These are phyloP conservation scores for Aurantiochytrium sp. DNA, from an alignment of 108 stramenopile genomes.

Conservation along the genomic window DNA sequence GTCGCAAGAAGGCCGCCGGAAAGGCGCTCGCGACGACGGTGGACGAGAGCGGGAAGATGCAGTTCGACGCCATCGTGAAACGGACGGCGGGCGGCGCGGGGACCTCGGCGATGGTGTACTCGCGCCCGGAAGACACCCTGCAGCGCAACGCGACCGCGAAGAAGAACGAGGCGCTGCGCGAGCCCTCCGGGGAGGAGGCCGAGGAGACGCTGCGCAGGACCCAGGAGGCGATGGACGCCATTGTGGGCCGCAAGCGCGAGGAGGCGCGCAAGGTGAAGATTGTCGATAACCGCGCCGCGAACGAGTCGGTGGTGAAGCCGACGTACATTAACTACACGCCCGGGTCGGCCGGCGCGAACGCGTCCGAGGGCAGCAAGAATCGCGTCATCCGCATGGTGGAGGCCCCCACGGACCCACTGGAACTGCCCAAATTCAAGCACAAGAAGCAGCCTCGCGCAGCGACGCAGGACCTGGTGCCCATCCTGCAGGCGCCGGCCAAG, in stretches of 20 bases:
- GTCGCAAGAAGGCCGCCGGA: constrained; percentile 65
- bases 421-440: constrained; percentile 97
- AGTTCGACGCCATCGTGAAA: constrained; percentile 84
- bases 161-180: constrained; percentile 68
- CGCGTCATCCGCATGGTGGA: constrained; percentile 97
- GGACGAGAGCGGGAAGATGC: constrained; percentile 75
- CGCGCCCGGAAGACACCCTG: constrained; percentile 70
- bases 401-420: constrained; percentile 94
- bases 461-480: constrained; percentile 58
- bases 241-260: constrained; percentile 72
- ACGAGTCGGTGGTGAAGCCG: constrained; percentile 51
- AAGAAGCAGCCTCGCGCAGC: constrained; percentile 70
- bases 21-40: constrained; percentile 82
- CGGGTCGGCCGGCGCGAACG: constrained; percentile 83
- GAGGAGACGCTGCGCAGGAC: constrained; percentile 74
- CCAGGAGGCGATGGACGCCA: constrained; percentile 72
- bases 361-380: constrained; percentile 85
- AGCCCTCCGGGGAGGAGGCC: constrained; percentile 79
- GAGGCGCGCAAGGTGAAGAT: constrained; percentile 4
- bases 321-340: constrained; percentile 93
- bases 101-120: constrained; percentile 56
- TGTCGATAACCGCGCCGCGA: constrained; percentile 60
- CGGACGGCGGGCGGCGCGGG: constrained; percentile 82
- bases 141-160: constrained; percentile 64
- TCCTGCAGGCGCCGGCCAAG: constrained; percentile 60